Percentiles rank a stretch among this genome's conserved stretches.
Conservation (phyloP, 2,329 filamentous ascomycete species). For the Ophiostoma ips region DNA sequence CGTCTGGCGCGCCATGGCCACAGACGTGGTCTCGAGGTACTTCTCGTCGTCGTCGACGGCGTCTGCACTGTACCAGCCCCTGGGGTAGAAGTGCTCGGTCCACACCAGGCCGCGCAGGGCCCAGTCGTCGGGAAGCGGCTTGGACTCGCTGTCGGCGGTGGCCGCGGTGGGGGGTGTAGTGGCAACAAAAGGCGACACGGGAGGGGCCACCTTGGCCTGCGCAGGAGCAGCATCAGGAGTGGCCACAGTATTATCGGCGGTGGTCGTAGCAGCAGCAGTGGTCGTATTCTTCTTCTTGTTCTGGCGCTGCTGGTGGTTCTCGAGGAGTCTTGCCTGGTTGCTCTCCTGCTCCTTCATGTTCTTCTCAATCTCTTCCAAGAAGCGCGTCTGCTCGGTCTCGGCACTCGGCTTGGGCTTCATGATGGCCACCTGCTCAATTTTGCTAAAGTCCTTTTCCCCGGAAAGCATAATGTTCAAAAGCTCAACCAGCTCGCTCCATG, state of each 20-base stretch:
- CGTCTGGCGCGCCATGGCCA: slow-evolving; percentile 41
- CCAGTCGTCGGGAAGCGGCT: slow-evolving; percentile 56
- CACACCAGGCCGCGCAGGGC: slow-evolving; percentile 50
- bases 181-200: neutral
- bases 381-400: neutral
- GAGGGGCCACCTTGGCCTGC: too few species aligned
- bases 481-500: slow-evolving; percentile 25
- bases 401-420: slow-evolving; percentile 1
- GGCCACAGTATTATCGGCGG: neutral
- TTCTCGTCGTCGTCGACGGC: slow-evolving; percentile 55
- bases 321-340: neutral
- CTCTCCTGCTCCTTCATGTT: neutral
- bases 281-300: too few species aligned
- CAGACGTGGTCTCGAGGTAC: slow-evolving; percentile 46
- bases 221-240: neutral
- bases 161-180: neutral
- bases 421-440: slow-evolving; percentile 31
- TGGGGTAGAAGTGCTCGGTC: slow-evolving; percentile 42
- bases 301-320: too few species aligned
- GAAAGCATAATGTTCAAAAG: slow-evolving; percentile 26
- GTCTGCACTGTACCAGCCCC: slow-evolving; percentile 42
- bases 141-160: slow-evolving; percentile 33
- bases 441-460: slow-evolving; percentile 16
- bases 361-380: neutral
- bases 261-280: neutral